phyloP scores from a whole-genome alignment of 352 stramenopile genomes.

The Elongisporangium undulatum region DNA sequence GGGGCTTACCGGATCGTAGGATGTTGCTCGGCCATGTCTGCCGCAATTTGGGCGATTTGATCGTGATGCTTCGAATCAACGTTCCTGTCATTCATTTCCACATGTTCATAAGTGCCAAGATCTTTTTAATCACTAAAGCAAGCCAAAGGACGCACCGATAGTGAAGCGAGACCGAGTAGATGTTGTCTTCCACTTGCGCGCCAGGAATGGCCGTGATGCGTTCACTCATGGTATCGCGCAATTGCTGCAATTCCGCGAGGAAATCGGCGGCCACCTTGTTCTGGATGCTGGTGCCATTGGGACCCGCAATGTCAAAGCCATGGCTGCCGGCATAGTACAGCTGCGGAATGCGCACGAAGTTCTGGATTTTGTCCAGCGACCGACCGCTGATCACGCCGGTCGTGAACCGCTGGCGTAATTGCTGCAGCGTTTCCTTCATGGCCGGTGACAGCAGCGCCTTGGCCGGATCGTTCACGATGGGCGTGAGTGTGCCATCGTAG shows the following conservation, averaged over 20 bases:
- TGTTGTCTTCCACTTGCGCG: constrained; percentile 87
- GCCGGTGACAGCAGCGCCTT: constrained; percentile 60
- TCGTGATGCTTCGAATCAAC: constrained; percentile 31
- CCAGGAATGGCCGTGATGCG: constrained; percentile 45
- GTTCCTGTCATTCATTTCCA: constrained; percentile 36
- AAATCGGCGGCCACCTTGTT: constrained; percentile 83
- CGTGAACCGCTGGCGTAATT: constrained; percentile 74
- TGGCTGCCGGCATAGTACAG: constrained; percentile 90
- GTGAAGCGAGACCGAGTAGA: constrained; percentile 87
- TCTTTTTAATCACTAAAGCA: no score
- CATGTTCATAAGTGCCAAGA: no score
- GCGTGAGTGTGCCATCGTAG: constrained; percentile 88
- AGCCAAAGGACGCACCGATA: constrained; percentile 65
- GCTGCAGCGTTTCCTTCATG: constrained; percentile 69
- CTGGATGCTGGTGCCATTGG: constrained; percentile 72
- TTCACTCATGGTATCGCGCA: constrained; percentile 43
- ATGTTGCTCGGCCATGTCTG: constrained; percentile 32
- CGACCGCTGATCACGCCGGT: constrained; percentile 85
- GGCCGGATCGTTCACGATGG: constrained; percentile 86
- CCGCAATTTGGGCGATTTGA: constrained; percentile 42
- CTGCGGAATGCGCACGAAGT: constrained; percentile 84
- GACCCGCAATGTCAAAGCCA: constrained; percentile 87
- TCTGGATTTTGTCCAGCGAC: constrained; percentile 85
- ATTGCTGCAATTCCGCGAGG: constrained; percentile 49
- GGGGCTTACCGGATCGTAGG: constrained; percentile 48